phyloP scores from a whole-genome alignment of 2,329 filamentous ascomycete genomes.

The Colletotrichum siamense region DNA sequence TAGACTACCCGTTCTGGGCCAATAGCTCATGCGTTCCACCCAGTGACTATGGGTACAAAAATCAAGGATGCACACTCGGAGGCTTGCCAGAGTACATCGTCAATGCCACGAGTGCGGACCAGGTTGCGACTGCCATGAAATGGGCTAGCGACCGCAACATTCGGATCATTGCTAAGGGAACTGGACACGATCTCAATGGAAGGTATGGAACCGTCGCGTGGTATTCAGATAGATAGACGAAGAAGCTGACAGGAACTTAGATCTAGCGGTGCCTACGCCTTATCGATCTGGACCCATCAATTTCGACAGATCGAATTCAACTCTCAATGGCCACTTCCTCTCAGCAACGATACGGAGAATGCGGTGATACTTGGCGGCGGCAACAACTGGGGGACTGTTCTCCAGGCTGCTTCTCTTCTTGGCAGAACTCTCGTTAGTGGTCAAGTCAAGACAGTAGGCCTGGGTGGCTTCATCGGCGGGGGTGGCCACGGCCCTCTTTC shows the following conservation, averaged over 20 bases:
- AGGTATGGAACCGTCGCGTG: constrained; percentile 37
- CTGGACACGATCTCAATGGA: constrained; percentile 60
- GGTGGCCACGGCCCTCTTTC: constrained; percentile 33
- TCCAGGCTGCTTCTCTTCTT: constrained; percentile 42
- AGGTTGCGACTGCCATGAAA: constrained; percentile 25
- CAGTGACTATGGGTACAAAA: background rate
- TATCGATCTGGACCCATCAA: constrained; percentile 22
- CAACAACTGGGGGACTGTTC: constrained; percentile 38
- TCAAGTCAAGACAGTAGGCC: constrained; percentile 62
- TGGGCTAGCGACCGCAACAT: constrained; percentile 39
- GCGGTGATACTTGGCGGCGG: background rate
- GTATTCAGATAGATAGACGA: constrained; percentile 24
- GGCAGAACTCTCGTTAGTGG: constrained; percentile 48
- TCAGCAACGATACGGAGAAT: background rate
- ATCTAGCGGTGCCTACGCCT: constrained; percentile 20
- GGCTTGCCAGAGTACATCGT: constrained; percentile 41
- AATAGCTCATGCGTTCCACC: background rate
- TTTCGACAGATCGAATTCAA: background rate
- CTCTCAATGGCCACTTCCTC: background rate
- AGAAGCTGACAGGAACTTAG: background rate
- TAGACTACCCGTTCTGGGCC: background rate
- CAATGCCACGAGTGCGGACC: constrained; percentile 34
- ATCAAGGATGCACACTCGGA: constrained; percentile 29
- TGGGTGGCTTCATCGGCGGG: constrained; percentile 38
- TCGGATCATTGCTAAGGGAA: constrained; percentile 56